Conservation (phyloP, 345 rosid genomes). For the Moricandia moricandioides region DNA sequence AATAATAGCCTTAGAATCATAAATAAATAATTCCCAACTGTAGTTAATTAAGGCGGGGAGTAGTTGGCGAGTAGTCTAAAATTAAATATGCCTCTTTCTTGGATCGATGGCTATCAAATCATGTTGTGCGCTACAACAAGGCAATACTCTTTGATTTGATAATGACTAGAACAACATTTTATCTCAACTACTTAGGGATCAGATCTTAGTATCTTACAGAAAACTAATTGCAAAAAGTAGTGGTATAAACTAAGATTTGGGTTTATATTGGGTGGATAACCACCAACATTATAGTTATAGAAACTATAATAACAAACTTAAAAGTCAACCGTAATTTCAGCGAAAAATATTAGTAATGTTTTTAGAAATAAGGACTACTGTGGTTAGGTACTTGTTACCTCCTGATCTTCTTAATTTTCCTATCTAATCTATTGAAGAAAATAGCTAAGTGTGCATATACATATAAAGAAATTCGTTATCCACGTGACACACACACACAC, state of each 20-base stretch:
- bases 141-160: neutral
- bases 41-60: neutral
- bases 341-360: too few relatives aligned
- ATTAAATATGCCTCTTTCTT: neutral
- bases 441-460: too few relatives aligned
- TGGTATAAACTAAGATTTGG: neutral
- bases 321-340: neutral
- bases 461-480: too few relatives aligned
- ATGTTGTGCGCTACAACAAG: neutral
- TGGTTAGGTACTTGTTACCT: too few relatives aligned
- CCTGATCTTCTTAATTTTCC: too few relatives aligned
- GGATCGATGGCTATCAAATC: neutral
- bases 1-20: neutral
- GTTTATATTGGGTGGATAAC: neutral
- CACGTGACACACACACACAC: too few relatives aligned
- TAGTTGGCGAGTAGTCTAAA: neutral
- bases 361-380: too few relatives aligned
- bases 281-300: conserved; percentile 5
- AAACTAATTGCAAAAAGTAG: neutral
- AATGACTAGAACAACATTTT: conserved; percentile 4
- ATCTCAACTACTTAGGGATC: conserved; percentile 1
- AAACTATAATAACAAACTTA: neutral
- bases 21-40: neutral
- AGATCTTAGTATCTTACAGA: neutral
- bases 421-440: too few relatives aligned